Percentiles rank a stretch among this genome's conserved stretches.
Conservation (phyloP, 495 filamentous ascomycete species). For the Aspergillus nanangensis region DNA sequence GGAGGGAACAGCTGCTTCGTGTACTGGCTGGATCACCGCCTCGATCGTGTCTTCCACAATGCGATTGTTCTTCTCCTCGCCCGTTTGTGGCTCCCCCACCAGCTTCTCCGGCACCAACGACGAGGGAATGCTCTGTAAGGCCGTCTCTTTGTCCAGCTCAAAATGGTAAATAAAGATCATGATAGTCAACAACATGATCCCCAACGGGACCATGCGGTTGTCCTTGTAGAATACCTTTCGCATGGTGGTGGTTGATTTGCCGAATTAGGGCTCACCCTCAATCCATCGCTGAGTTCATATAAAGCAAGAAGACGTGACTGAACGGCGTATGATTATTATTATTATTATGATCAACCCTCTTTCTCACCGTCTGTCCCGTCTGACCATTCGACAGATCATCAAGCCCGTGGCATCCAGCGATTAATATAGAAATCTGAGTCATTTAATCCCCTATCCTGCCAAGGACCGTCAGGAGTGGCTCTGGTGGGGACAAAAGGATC, state of each 20-base stretch:
- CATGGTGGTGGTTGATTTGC: conserved; percentile 1
- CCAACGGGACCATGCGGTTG: conserved; percentile 23
- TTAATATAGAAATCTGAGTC: neutral
- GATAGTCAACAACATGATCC: conserved; percentile 23
- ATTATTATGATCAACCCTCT: too few relatives aligned
- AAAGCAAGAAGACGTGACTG: too few relatives aligned
- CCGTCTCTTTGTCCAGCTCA: conserved; percentile 10
- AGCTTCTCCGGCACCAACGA: neutral
- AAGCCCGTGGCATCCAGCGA: too few relatives aligned
- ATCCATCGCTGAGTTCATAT: too few relatives aligned
- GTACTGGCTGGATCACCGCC: too few relatives aligned
- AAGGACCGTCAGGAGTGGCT: neutral
- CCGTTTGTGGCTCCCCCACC: too few relatives aligned
- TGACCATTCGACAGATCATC: too few relatives aligned
- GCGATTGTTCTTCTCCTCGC: too few relatives aligned
- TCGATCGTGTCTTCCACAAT: too few relatives aligned
- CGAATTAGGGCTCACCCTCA: neutral
- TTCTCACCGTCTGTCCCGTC: neutral
- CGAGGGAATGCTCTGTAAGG: too few relatives aligned
- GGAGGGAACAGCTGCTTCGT: too few relatives aligned
- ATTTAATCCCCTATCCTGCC: neutral
- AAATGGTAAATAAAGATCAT: conserved; percentile 24
- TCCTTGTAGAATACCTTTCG: conserved; percentile 20
- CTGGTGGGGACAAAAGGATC: neutral
- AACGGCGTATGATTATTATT: too few relatives aligned